Base-by-base conservation (phyloP, 768 basidiomycete species). In the Agrocybe pediades region DNA sequence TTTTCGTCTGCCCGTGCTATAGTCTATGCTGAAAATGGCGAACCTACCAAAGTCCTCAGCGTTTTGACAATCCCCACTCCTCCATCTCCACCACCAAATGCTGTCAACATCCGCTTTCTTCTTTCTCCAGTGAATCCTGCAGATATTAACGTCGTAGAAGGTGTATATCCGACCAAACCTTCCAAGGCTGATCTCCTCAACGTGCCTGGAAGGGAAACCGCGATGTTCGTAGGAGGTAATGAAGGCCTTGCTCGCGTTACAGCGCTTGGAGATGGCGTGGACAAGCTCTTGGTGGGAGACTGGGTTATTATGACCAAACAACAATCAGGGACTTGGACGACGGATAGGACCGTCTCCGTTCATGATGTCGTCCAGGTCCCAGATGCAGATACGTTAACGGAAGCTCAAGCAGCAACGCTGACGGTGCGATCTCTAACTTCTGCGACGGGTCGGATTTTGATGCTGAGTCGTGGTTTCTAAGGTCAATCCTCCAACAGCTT, bases 401-500 rank as follows among this genome's bases (percentile, higher is more conserved):
- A 85, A 57, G 87, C 76, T 19, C 78, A 84, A 56, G 89, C 81
- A n/a, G 90, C 91, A 13, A 92, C 86, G 16, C 74, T 93, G 59
- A 87, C 84, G 23, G 90, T 90, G 59, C 39, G 80, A 65, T n/a
- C 21, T 41, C 43, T 15, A 50, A 13, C 13, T 44, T 42, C 13
- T n/a, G n/a, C n/a, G n/a, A n/a, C 36, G 23, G 19, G 26, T 27
- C 6, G 9, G 2, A 24, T 45, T 3, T 42, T 17, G 1, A 13
- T 40, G 13, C 26, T 40, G 3, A 45, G 23, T 4, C 3, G 24
- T 36, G 24, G 19, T 39, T 36, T 25, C 11, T 29, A 30, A 90
- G 85, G 85, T 93, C 23, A 95, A 95, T 64, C 89, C 90, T 2
- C 77, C 91, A 0, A 91, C 92, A 0, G 93, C 93, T 1, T 86